Conservation (phyloP, 176 grass and related monocot genomes). For the Oryza glaberrima region DNA sequence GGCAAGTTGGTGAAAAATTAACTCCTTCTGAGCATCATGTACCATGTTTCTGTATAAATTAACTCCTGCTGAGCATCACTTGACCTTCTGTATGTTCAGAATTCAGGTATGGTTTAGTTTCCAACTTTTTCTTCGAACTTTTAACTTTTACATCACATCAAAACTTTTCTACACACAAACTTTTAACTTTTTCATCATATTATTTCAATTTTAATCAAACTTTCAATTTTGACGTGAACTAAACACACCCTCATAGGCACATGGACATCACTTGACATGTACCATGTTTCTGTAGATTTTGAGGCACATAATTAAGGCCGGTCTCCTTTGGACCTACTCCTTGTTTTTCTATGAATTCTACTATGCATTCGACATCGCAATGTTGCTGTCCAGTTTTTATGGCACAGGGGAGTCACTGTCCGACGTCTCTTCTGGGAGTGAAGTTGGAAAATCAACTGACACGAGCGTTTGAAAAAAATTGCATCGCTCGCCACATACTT, state of each 20-base stretch:
- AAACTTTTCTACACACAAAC: too few species aligned
- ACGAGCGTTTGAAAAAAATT: constrained; percentile 6
- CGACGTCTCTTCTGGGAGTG: constrained; percentile 41
- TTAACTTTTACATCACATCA: too few species aligned
- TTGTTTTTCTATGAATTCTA: neutral
- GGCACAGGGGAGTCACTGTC: constrained; percentile 25
- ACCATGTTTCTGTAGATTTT: too few species aligned
- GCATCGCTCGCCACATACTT: neutral
- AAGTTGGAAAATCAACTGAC: constrained; percentile 32
- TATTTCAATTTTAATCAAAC: too few species aligned
- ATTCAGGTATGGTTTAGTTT: too few species aligned
- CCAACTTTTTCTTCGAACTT: too few species aligned
- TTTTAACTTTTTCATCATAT: too few species aligned
- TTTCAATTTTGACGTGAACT: too few species aligned
- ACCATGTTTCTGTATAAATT: neutral
- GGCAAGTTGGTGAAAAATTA: neutral
- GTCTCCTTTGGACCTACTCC: constrained; percentile 22
- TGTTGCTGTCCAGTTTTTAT: neutral
- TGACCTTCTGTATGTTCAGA: constrained; percentile 16
- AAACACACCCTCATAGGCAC: too few species aligned
- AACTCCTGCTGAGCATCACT: neutral
- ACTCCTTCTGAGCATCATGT: neutral
- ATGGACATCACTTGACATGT: too few species aligned
- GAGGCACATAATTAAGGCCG: too few species aligned
- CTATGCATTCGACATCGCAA: neutral